These are phyloP conservation scores for Candida vaughaniae DNA, from an alignment of 805 yeast species.

Conservation along the genomic window DNA sequence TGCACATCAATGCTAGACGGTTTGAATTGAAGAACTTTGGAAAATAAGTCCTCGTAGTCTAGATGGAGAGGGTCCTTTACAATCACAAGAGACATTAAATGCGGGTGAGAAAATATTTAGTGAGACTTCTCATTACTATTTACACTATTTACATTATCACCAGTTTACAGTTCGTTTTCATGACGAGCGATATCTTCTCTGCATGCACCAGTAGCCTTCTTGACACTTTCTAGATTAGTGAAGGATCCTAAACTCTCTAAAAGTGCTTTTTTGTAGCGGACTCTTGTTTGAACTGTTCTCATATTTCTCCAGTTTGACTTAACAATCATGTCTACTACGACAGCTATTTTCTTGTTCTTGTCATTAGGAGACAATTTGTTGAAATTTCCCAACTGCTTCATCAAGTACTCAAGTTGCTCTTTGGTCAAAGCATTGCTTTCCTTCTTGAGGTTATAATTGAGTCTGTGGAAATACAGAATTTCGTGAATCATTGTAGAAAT, in stretches of 20 bases:
- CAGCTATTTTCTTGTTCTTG: neutral
- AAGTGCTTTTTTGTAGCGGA: neutral
- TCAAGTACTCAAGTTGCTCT: constrained; percentile 8
- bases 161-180: neutral
- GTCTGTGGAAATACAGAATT: constrained; percentile 4
- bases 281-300: constrained; percentile 1
- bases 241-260: neutral
- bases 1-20: constrained; percentile 22
- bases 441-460: neutral
- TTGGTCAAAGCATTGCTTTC: constrained; percentile 1
- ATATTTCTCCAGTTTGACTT: constrained; percentile 6
- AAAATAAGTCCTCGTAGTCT: constrained; percentile 10
- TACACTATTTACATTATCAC: constrained; percentile 1
- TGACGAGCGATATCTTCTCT: neutral
- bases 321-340: constrained; percentile 1
- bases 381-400: neutral
- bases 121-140: no score
- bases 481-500: constrained; percentile 4
- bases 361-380: neutral
- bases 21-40: neutral
- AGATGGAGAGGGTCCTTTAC: constrained; percentile 8
- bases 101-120: no score
- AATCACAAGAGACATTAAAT: constrained; percentile 10
- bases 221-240: no score
- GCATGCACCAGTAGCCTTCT: no score